Percentiles rank a stretch among this genome's conserved stretches.
Evolutionary conservation across 495 filamentous ascomycete species (phyloP).

Genomic region (Lophium mytilinum): DNA sequence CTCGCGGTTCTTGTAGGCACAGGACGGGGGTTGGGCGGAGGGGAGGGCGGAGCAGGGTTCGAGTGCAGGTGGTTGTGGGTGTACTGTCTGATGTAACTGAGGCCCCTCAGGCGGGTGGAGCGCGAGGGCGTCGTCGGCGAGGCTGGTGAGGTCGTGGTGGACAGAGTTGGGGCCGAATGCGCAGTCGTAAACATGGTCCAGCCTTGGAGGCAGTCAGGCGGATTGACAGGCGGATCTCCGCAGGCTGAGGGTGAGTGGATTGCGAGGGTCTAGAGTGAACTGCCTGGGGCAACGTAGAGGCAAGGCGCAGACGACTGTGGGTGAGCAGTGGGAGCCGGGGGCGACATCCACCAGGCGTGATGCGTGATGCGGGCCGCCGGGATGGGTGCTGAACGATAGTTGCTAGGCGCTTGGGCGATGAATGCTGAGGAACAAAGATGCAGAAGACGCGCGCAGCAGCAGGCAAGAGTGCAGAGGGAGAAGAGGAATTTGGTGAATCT

Average conservation of each 20-base stretch:
- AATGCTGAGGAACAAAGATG: too few relatives aligned
- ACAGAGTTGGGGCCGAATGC: conserved; percentile 40
- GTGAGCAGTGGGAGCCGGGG: too few relatives aligned
- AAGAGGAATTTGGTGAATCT: too few relatives aligned
- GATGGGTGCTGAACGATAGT: neutral
- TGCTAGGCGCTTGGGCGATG: too few relatives aligned
- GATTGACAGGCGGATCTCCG: conserved; percentile 1
- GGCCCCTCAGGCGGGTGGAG: conserved; percentile 56
- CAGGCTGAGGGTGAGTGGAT: neutral
- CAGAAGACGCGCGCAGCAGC: too few relatives aligned
- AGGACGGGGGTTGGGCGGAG: neutral
- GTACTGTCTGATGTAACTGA: conserved; percentile 68
- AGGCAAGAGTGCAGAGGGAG: too few relatives aligned
- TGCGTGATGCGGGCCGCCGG: neutral
- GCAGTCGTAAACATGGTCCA: conserved; percentile 46
- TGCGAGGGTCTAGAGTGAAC: neutral
- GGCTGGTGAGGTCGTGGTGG: conserved; percentile 38
- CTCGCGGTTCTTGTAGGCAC: neutral
- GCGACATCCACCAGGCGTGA: too few relatives aligned
- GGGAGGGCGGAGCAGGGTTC: too few relatives aligned
- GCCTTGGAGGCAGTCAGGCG: neutral
- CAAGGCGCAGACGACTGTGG: neutral
- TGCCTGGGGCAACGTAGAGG: neutral
- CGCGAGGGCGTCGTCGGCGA: conserved; percentile 44
- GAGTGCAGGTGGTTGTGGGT: conserved; percentile 57